Conservation (phyloP, 148 eudicot species). For the Cornus kousa region DNA sequence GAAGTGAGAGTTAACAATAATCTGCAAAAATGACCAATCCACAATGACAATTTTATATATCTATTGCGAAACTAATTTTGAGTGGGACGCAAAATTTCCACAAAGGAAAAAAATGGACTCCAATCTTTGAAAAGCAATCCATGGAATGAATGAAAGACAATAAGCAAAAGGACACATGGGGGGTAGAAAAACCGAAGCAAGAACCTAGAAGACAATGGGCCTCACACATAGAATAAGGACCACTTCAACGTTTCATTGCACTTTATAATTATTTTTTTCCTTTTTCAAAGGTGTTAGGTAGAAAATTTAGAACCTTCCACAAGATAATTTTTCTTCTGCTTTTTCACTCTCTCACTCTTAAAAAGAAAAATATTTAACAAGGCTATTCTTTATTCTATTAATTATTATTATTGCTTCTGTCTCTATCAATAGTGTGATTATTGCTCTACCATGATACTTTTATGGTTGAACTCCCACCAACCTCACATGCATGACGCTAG, state of each 20-base stretch:
- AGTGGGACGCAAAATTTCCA: background rate
- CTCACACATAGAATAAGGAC: constrained; percentile 4
- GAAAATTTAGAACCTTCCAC: constrained; percentile 52
- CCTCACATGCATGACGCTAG: constrained; percentile 19
- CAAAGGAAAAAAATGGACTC: background rate
- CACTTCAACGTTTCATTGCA: constrained; percentile 21
- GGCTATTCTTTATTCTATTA: background rate
- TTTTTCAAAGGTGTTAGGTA: constrained; percentile 51
- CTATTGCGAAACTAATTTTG: background rate
- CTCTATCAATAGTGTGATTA: background rate
- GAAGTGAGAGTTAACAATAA: too few species aligned
- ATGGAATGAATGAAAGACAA: background rate
- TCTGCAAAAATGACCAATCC: too few species aligned
- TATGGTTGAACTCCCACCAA: constrained; percentile 14
- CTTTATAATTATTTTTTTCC: constrained; percentile 3
- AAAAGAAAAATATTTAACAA: background rate
- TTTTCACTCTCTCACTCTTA: background rate
- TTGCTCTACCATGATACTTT: background rate
- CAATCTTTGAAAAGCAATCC: background rate
- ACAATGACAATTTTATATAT: too few species aligned
- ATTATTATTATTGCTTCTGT: background rate
- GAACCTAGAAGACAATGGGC: background rate
- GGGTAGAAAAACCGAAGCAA: background rate
- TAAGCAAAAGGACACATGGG: background rate
- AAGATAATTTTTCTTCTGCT: constrained; percentile 16